Percentiles rank a stretch among this genome's conserved stretches.
These are phyloP conservation scores for Ceratocystis smalleyi DNA, from an alignment of 2,329 filamentous ascomycete genomes.

Conservation along the genomic window DNA sequence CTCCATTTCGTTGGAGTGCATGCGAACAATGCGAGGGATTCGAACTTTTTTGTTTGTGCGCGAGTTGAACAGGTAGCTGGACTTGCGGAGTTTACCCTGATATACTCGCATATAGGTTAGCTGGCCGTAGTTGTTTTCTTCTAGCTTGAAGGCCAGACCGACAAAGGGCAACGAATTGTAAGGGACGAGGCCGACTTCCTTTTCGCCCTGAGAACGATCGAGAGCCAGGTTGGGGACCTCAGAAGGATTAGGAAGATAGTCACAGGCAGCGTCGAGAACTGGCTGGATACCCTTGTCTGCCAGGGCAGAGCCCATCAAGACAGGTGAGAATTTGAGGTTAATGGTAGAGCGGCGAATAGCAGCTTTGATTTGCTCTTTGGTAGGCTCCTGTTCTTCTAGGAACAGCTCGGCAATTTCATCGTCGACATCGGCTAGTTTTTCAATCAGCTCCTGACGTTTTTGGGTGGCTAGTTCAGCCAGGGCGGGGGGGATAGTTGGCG, in stretches of 20 bases:
- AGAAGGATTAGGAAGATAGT: slow-evolving; percentile 83
- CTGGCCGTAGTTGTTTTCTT: slow-evolving; percentile 97
- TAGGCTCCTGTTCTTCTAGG: slow-evolving; percentile 71
- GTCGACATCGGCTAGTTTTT: slow-evolving; percentile 92
- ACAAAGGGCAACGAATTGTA: slow-evolving; percentile 92
- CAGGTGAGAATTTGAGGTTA: slow-evolving; percentile 74
- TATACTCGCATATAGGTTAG: slow-evolving; percentile 98
- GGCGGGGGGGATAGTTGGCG: slow-evolving; percentile 70
- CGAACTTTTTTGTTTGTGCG: slow-evolving; percentile 91
- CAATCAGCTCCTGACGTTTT: slow-evolving; percentile 72
- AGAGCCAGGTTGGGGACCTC: slow-evolving; percentile 82
- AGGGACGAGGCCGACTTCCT: slow-evolving; percentile 70
- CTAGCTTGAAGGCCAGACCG: slow-evolving; percentile 92
- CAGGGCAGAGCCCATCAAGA: slow-evolving; percentile 90
- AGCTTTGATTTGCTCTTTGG: slow-evolving; percentile 68
- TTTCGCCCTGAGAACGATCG: slow-evolving; percentile 64
- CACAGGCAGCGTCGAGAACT: slow-evolving; percentile 90
- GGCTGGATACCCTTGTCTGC: slow-evolving; percentile 92
- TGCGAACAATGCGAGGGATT: slow-evolving; percentile 90
- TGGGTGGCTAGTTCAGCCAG: slow-evolving; percentile 61
- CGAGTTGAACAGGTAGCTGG: slow-evolving; percentile 82
- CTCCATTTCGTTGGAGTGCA: slow-evolving; percentile 99
- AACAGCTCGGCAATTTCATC: slow-evolving; percentile 95
- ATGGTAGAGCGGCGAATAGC: slow-evolving; percentile 90
- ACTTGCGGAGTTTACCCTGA: slow-evolving; percentile 80